These are phyloP conservation scores for Fraxinus baroniana DNA, from an alignment of 305 asterid genomes.

Conservation along the genomic window DNA sequence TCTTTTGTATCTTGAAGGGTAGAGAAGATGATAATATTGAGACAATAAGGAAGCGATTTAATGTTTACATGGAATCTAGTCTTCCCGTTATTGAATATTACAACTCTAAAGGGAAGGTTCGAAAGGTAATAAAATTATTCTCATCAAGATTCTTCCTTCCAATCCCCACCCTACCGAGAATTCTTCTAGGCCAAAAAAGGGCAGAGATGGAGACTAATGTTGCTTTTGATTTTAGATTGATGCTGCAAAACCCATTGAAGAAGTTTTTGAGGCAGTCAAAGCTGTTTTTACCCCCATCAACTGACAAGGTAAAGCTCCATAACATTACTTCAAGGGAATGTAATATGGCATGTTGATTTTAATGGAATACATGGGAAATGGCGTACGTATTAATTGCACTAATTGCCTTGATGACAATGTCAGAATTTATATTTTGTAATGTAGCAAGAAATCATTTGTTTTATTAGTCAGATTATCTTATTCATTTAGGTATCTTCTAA, in stretches of 20 bases:
- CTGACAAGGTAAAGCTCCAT: conserved; percentile 50
- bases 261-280: conserved; percentile 83
- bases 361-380: not conserved
- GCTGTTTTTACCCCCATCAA: conserved; percentile 44
- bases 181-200: conserved; percentile 3
- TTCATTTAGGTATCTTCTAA: not conserved
- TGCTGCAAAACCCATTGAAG: conserved; percentile 68
- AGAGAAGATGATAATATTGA: conserved; percentile 91
- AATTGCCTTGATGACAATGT: not conserved
- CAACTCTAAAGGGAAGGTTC: conserved; percentile 74
- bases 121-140: conserved; percentile 50
- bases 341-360: conserved; percentile 7
- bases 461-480: not conserved
- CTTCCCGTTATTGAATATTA: conserved; percentile 89
- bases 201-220: conserved; percentile 16
- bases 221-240: conserved; percentile 51
- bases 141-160: not conserved
- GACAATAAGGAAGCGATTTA: conserved; percentile 89
- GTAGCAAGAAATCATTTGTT: not conserved
- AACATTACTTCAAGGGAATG: not conserved
- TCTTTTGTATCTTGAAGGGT: conserved; percentile 48
- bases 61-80: conserved; percentile 85
- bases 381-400: not conserved
- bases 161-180: not conserved
- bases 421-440: not conserved